Evolutionary conservation across 225 moss, liverwort and hornwort genomes (phyloP), one percentile per base, ranked within the genome.

Genomic region (Pseudisothecium myosuroides): DNA sequence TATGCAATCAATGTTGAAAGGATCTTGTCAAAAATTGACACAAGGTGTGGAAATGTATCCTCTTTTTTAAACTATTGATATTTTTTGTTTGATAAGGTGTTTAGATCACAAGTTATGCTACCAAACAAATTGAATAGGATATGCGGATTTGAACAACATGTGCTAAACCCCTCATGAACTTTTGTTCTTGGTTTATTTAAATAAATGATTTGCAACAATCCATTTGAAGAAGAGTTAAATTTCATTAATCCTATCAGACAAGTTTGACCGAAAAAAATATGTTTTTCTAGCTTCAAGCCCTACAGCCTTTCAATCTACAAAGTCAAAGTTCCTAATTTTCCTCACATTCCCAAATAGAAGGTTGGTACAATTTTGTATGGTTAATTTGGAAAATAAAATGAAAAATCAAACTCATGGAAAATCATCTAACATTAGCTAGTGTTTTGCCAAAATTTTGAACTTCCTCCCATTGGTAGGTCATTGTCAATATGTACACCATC

Each of bases 51-150:
- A 28, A 49, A 11, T 49, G 6, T 12, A 34, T 0, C 6, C 3
- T 2, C 18, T 50, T 50, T 0, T 76, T 12, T 34, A 76, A 20
- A 34, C 8, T 50, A 76, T 49, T 65, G 34, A 12, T 20, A 50
- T 50, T 21, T 20, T 12, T 2, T 5, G 7, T 7, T 0, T 1
- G 0, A 32, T 49, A 1, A 2, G 4, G 4, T 20, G 12, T 2
- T 32, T 75, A 32, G 50, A 50, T 76, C 21, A 50, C 4, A 21
- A 50, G 12, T 50, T 52, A 34, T 21, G 3, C 5, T 34, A 2
- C 2, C 14, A 52, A 36, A 50, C 1, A 23, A 54, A 54, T 54
- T 54, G 9, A 77, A 5, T 4, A 54, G 1, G 7, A 14, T 36
- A 36, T 3, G 8, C 0, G 1, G 0, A 2, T 76, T 34, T 34